Percentiles rank a stretch among this genome's conserved stretches.
phyloP scores from a whole-genome alignment of 257 asterid genomes.

The Scutellaria barbata region DNA sequence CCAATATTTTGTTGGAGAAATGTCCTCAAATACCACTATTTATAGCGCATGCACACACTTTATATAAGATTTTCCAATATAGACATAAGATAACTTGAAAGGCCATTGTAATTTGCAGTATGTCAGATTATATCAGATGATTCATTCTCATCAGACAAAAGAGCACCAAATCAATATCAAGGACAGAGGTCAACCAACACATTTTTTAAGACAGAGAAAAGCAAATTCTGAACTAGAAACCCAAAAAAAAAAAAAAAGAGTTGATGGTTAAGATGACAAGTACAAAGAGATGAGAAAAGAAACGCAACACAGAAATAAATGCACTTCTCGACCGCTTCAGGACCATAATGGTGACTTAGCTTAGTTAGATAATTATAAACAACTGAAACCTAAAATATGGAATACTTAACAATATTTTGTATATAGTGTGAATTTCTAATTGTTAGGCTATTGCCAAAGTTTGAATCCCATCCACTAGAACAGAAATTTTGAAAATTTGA shows the following conservation, averaged over 20 bases:
- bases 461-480: background rate
- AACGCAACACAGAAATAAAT: background rate
- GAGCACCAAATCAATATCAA: constrained; percentile 16
- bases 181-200: constrained; percentile 25
- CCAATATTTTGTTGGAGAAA: constrained; percentile 15
- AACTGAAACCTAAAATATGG: background rate
- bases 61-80: background rate
- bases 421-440: background rate
- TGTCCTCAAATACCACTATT: too few relatives aligned
- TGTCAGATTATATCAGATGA: background rate
- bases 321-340: background rate
- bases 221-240: constrained; percentile 20
- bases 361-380: background rate
- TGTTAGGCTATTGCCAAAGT: background rate
- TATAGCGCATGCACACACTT: background rate
- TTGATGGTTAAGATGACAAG: background rate
- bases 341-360: background rate
- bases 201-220: background rate
- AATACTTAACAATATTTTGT: background rate
- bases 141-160: constrained; percentile 6
- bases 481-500: background rate
- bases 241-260: constrained; percentile 3
- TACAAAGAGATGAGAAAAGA: background rate
- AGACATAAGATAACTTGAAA: constrained; percentile 9
- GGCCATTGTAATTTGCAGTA: background rate